Conservation (phyloP, 306 rosid genomes). For the Ormosia semicastrata region DNA sequence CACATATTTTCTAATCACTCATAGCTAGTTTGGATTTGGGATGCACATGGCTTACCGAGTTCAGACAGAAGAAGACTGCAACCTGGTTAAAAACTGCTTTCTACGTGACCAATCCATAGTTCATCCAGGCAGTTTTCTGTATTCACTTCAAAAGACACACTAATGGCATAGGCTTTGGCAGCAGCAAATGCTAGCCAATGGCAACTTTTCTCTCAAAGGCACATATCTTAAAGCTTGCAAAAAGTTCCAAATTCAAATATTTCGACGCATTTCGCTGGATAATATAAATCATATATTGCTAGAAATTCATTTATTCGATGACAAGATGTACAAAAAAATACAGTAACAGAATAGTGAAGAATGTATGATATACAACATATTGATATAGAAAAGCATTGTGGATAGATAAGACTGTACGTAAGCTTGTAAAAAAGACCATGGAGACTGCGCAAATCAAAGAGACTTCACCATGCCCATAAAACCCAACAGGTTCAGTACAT, state of each 20-base stretch:
- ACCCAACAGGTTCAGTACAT: slow-evolving; percentile 54
- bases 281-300: not conserved
- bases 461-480: not conserved
- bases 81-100: not conserved
- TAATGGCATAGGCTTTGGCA: not conserved
- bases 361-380: not conserved
- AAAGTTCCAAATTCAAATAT: not conserved
- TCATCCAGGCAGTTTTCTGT: not conserved
- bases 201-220: not conserved
- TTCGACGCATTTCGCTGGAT: not conserved
- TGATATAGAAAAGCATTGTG: not conserved
- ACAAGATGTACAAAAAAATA: slow-evolving; percentile 24
- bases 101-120: not conserved
- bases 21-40: not conserved
- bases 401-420: not conserved
- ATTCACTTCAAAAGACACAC: not conserved
- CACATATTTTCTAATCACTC: not conserved
- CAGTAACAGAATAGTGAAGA: not conserved
- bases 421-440: not conserved
- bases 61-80: not conserved
- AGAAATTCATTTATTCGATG: slow-evolving; percentile 7
- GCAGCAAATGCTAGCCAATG: not conserved
- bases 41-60: not conserved
- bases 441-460: not conserved
- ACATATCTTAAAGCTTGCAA: not conserved